Percentiles rank a stretch among this genome's conserved stretches.
These are phyloP conservation scores for Cyberlindnera sargentensis DNA, from an alignment of 805 yeast species.

Conservation along the genomic window DNA sequence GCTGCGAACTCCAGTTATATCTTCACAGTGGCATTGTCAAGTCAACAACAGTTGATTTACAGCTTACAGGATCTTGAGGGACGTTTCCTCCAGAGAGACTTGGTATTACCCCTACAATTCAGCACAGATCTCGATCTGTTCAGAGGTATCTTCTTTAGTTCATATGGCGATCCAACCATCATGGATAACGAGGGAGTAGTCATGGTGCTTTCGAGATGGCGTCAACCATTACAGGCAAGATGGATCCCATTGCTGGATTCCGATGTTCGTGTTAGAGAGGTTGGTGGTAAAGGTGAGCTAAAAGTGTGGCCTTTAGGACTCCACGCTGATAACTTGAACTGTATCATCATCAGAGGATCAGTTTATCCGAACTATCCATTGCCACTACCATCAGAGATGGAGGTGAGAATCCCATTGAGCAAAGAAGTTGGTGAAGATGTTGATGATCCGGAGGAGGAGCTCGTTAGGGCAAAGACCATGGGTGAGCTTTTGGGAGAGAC, in stretches of 20 bases:
- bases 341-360: slow-evolving; percentile 67
- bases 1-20: slow-evolving; percentile 24
- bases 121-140: slow-evolving; percentile 24
- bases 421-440: slow-evolving; percentile 17
- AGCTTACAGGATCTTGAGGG: slow-evolving; percentile 41
- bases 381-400: slow-evolving; percentile 76
- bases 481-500: slow-evolving; percentile 60
- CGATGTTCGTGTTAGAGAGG: slow-evolving; percentile 39
- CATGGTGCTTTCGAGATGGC: slow-evolving; percentile 69
- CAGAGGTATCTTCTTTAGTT: slow-evolving; percentile 77
- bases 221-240: slow-evolving; percentile 63
- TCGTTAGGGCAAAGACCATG: slow-evolving; percentile 51
- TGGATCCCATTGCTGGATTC: slow-evolving; percentile 82
- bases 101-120: slow-evolving; percentile 35
- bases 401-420: slow-evolving; percentile 57
- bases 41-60: slow-evolving; percentile 27
- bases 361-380: slow-evolving; percentile 78
- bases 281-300: slow-evolving; percentile 47
- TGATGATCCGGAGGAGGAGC: slow-evolving; percentile 50
- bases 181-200: slow-evolving; percentile 75
- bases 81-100: slow-evolving; percentile 41
- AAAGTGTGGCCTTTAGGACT: slow-evolving; percentile 87
- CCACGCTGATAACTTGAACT: slow-evolving; percentile 59
- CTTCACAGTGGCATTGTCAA: slow-evolving; percentile 26
- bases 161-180: slow-evolving; percentile 84